Percentiles rank a stretch among this genome's conserved stretches.
Conservation (phyloP, 805 yeast species). For the Barnettozyma vustinii region DNA sequence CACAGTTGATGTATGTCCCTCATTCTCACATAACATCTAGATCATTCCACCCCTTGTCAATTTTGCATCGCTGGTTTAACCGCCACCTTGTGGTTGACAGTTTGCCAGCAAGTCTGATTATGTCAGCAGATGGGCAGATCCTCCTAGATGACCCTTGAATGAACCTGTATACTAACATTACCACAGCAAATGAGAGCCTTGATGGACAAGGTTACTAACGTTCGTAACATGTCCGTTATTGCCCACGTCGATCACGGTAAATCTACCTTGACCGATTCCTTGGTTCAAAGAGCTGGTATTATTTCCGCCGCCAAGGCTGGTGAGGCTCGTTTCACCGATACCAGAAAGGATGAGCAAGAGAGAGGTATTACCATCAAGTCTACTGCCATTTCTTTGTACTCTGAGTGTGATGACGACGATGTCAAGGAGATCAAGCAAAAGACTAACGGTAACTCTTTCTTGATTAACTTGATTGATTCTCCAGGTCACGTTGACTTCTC, state of each 20-base stretch:
- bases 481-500: constrained; percentile 99
- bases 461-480: constrained; percentile 97
- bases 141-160: background rate
- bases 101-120: constrained; percentile 1
- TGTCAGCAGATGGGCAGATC: background rate
- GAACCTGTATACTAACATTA: constrained; percentile 15
- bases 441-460: constrained; percentile 82
- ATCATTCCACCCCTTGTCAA: too few relatives aligned
- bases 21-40: background rate
- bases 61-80: background rate
- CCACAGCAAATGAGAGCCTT: constrained; percentile 87
- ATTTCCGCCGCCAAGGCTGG: constrained; percentile 99
- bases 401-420: constrained; percentile 83
- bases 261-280: constrained; percentile 98
- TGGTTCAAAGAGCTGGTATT: constrained; percentile 99
- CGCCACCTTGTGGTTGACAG: background rate
- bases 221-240: constrained; percentile 99
- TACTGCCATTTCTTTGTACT: constrained; percentile 94
- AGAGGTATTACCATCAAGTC: constrained; percentile 99
- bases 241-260: constrained; percentile 99
- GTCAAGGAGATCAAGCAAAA: constrained; percentile 87
- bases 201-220: constrained; percentile 99
- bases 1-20: constrained; percentile 45
- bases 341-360: constrained; percentile 99
- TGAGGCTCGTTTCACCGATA: constrained; percentile 99